A percentile compares a stretch with the other conserved stretches of the same genome.
phyloP scores from a whole-genome alignment of 345 rosid species.

The Populus euphratica region DNA sequence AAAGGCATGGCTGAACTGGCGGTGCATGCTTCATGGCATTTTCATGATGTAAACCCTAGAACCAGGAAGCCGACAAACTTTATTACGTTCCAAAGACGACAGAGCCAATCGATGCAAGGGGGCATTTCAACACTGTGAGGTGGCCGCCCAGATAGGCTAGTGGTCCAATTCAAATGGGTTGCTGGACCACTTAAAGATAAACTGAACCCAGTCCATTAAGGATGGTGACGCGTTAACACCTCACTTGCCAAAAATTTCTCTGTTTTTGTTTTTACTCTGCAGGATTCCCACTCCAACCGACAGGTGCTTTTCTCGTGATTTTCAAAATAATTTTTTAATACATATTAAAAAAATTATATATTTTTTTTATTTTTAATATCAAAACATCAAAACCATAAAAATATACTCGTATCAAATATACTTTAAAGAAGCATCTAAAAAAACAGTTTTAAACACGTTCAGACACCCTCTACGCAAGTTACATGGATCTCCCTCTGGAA shows the following conservation, averaged over 20 bases:
- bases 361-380: too few relatives aligned
- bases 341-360: too few relatives aligned
- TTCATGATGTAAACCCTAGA: background rate
- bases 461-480: background rate
- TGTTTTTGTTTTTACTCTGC: background rate
- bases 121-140: background rate
- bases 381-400: too few relatives aligned
- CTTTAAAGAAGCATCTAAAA: too few relatives aligned
- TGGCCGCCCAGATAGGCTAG: background rate
- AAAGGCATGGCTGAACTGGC: too few relatives aligned
- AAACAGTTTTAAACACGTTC: too few relatives aligned
- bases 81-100: background rate
- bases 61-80: background rate
- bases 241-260: background rate
- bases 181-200: background rate
- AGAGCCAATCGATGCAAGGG: background rate
- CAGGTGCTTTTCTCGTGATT: background rate
- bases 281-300: background rate
- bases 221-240: background rate
- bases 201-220: background rate
- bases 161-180: slow-evolving; percentile 5
- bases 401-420: too few relatives aligned
- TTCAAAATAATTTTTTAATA: too few relatives aligned
- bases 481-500: background rate
- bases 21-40: background rate